Evolutionary conservation across 768 basidiomycete species (phyloP), one percentile per base, ranked within the genome.

Genomic region (Agrocybe pediades): DNA sequence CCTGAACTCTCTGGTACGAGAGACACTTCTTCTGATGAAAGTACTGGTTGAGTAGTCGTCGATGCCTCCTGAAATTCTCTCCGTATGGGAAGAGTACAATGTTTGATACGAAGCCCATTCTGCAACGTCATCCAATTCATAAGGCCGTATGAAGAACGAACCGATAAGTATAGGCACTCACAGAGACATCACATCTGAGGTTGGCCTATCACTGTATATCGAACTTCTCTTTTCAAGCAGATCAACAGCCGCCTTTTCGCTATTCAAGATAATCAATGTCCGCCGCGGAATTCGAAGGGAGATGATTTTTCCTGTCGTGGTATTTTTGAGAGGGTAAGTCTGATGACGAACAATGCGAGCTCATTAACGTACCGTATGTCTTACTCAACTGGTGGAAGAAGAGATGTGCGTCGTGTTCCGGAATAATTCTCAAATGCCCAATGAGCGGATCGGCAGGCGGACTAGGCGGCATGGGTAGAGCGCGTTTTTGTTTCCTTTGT

Each of bases 221-320:
- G 79, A 71, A 52, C 81, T 83, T 58, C 83, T 82, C 67, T 83
- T 83, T 60, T 86, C 84, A 44, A 86, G 71, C 67, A 86, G 71
- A 46, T 85, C 81, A 46, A 71, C 61, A 15, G 81, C 81, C 20
- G 70, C 60, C 59, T 76, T 71, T 21, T 67, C 69, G 4, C 74
- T 77, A 61, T 82, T 83, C 25, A 85, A 56, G 46, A 85, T 64
- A 29, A 85, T 62, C 26, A 85, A 65, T 41, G 81, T 72, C 53
- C 80, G 81, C 2, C 83, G 82, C 1, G 85, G 68, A 13, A 84
- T 66, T 15, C 76, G 82, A 0, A 75, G 72, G 43, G 81, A 82
- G 40, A 74, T 71, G 24, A 85, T 81, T 17, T 51, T 51, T 23
- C 50, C 50, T 51, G 27, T 20, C 17, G 26, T 2, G 13, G 17